A percentile compares a stretch with the other conserved stretches of the same genome.
Conservation (phyloP, 345 rosid genomes). For the Schrenkiella parvula region DNA sequence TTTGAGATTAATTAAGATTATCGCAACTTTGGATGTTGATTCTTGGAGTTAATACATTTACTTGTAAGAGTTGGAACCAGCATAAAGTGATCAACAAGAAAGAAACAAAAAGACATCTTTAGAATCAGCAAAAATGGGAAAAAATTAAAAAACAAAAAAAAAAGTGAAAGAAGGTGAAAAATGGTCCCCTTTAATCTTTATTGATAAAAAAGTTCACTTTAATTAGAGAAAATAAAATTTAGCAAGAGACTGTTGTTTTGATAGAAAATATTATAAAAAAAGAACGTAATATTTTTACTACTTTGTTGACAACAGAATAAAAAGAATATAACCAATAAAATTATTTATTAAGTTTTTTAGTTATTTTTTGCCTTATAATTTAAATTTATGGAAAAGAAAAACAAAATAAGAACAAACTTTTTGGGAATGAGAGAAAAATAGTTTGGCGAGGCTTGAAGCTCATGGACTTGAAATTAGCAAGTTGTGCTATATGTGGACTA, state of each 20-base stretch:
- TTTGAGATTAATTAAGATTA: neutral
- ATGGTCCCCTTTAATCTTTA: conserved; percentile 21
- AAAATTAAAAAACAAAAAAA: neutral
- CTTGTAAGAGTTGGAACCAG: neutral
- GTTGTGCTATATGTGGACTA: neutral
- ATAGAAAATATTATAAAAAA: neutral
- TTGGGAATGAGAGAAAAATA: neutral
- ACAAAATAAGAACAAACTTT: neutral
- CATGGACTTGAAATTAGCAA: conserved; percentile 12
- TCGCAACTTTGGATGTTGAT: conserved; percentile 1
- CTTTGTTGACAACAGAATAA: too few species aligned
- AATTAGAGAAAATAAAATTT: neutral
- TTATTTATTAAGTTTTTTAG: neutral
- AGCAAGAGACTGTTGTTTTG: neutral
- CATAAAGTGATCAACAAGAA: neutral
- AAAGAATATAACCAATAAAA: neutral
- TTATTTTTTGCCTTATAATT: neutral
- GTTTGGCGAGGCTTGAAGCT: neutral
- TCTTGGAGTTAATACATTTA: neutral
- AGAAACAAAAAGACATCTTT: neutral
- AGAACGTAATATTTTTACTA: too few species aligned
- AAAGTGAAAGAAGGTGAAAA: conserved; percentile 10
- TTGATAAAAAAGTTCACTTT: conserved; percentile 18
- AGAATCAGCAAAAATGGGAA: neutral
- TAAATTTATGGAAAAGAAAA: neutral